Evolutionary conservation across 2,329 filamentous ascomycete species (phyloP), one percentile per base, ranked within the genome.

Genomic region (Hirsutella minnesotensis): DNA sequence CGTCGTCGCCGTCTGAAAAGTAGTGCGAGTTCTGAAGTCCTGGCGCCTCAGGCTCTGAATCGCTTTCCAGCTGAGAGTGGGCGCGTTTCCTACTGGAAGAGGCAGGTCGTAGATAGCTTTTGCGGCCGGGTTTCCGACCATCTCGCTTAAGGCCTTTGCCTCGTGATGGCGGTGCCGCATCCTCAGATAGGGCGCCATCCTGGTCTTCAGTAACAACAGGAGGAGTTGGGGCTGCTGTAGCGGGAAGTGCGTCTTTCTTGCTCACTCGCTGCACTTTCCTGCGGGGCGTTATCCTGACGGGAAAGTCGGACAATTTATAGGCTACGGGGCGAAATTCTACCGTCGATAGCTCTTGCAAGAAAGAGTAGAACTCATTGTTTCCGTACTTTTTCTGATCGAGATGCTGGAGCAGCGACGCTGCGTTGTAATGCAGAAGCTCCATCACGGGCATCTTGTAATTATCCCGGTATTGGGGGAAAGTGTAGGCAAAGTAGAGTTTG

Each of bases 381-480:
- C 52, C 48, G 51, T 64, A 70, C 18, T 56, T 59, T 5, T 49
- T 49, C 4, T 53, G 50, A 31, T 61, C 58, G 2, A 72, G 53
- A 3, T 47, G 47, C 2, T 53, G 42, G 1, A 68, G 47, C 5
- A 77, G 56, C 5, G 62, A 61, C 4, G 49, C 49, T 2, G 69
- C 61, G 42, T 70, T 68, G 46, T 69, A 73, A 12, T 64, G 58
- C 2, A 70, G 51, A 3, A 74, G 52, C 31, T 73, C 66, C 31
- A 56, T 44, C 3, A 61, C 55, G 3, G 60, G 61, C 9, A 73
- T 60, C 38, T 56, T 67, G 51, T 69, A 38, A n/a, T 49, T 50
- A 20, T 54, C 49, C 38, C 42, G 50, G 27, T 48, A 59, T 9
- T 33, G 50, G 8, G 59, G 58, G 22, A 64, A 58, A 24, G 48